Conservation (phyloP, 2,329 filamentous ascomycete genomes). For the Nigrospora osmanthi region DNA sequence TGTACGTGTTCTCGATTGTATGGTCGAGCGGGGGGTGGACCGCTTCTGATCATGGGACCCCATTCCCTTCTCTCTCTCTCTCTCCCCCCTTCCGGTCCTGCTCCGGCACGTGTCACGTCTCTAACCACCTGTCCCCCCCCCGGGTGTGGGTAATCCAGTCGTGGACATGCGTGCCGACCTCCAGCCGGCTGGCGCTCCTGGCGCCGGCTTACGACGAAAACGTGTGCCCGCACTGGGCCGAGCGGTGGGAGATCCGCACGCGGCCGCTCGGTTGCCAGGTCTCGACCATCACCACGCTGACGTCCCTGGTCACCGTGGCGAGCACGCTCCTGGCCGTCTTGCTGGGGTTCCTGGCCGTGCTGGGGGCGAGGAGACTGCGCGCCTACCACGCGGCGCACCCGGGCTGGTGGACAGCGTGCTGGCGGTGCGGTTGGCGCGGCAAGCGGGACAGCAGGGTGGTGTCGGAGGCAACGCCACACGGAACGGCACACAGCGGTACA, state of each 20-base stretch:
- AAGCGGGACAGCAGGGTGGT: neutral
- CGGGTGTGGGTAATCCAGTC: slow-evolving; percentile 27
- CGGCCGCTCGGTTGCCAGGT: slow-evolving; percentile 26
- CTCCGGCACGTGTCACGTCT: too few relatives aligned
- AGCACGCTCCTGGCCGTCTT: slow-evolving; percentile 16
- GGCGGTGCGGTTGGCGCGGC: slow-evolving; percentile 9
- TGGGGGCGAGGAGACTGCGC: slow-evolving; percentile 4
- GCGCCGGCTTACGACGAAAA: slow-evolving; percentile 41
- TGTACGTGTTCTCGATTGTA: slow-evolving; percentile 24
- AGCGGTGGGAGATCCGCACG: slow-evolving; percentile 29
- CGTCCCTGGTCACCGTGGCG: slow-evolving; percentile 21
- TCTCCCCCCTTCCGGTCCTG: too few relatives aligned
- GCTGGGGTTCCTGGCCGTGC: slow-evolving; percentile 9
- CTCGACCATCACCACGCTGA: slow-evolving; percentile 27
- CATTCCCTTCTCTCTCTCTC: too few relatives aligned
- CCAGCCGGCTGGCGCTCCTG: slow-evolving; percentile 33
- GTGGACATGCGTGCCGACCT: slow-evolving; percentile 46
- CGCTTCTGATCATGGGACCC: too few relatives aligned
- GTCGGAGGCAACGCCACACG: too few relatives aligned
- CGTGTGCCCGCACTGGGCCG: slow-evolving; percentile 44
- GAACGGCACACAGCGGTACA: too few relatives aligned
- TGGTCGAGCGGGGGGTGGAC: too few relatives aligned
- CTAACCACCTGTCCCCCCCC: too few relatives aligned
- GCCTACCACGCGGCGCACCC: slow-evolving; percentile 7
- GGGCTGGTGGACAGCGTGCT: slow-evolving; percentile 21